A percentile compares a stretch with the other conserved stretches of the same genome.
phyloP scores from a whole-genome alignment of 1,284 basidiomycete species.

The Peniophora sp. region DNA sequence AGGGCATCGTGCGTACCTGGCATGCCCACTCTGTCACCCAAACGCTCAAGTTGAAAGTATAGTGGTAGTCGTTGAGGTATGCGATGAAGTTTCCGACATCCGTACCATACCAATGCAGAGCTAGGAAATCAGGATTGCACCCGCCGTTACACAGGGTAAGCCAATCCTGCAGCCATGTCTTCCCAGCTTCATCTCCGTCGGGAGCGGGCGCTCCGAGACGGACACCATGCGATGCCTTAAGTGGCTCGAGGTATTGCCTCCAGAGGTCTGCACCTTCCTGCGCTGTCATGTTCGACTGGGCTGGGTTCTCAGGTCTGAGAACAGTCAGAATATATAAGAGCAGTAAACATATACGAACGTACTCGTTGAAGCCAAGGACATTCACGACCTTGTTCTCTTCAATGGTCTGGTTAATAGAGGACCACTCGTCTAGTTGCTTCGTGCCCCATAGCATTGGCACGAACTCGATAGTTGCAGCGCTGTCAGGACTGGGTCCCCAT shows the following conservation, averaged over 20 bases:
- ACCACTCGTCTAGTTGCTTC: constrained; percentile 20
- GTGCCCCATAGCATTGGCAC: constrained; percentile 30
- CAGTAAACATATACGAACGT: background rate
- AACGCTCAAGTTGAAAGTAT: constrained; percentile 29
- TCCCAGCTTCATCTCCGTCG: constrained; percentile 29
- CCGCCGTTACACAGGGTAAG: constrained; percentile 28
- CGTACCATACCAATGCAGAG: constrained; percentile 35
- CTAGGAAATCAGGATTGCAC: constrained; percentile 35
- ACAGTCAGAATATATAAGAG: background rate
- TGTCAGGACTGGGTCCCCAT: constrained; percentile 20
- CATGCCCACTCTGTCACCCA: constrained; percentile 39
- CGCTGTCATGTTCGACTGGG: constrained; percentile 26
- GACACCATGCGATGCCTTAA: constrained; percentile 22
- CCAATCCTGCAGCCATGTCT: constrained; percentile 33
- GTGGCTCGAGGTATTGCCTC: constrained; percentile 26
- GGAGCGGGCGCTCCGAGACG: constrained; percentile 33
- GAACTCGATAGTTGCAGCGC: constrained; percentile 20
- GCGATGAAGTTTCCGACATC: constrained; percentile 28
- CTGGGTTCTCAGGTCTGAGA: constrained; percentile 18
- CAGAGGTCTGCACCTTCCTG: constrained; percentile 23
- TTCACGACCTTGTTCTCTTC: constrained; percentile 14
- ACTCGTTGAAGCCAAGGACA: constrained; percentile 29
- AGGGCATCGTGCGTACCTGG: constrained; percentile 15
- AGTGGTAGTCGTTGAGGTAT: constrained; percentile 31
- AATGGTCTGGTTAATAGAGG: constrained; percentile 22